Base-by-base conservation (phyloP, 2,329 filamentous ascomycete genomes). In the Lojkania enalia region DNA sequence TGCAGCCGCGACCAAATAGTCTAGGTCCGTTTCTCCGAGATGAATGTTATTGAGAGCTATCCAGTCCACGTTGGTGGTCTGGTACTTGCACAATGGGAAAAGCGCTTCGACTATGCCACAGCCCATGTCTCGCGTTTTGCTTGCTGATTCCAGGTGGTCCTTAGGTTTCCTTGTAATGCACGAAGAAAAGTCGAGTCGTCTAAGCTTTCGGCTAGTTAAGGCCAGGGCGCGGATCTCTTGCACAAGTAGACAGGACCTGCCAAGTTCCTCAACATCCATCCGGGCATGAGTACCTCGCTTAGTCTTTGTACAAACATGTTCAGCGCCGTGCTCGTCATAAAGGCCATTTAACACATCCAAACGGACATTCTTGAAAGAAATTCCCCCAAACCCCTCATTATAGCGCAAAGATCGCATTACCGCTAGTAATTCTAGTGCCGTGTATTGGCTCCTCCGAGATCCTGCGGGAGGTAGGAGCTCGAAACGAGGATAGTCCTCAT, bases 51-150 rank as follows among this genome's bases (percentile, higher is more conserved):
- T 87, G 46, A 88, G 68, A 16, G 81, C 76, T 41, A 88, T 79
- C 85, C 85, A 88, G 61, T 86, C 83, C 14, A 88, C 81, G 55
- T 83, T 85, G 0, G 85, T 88, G 18, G 83, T 75, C 55, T 85
- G 80, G 49, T 81, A 78, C 51, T 82, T 82, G 66, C 83, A 87
- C 4, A 88, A 71, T 1, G 85, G 83, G 54, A 86, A 83, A 4
- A 88, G 72, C 2, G 84, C 85, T 61, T 86, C 84, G 14, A 85
- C 81, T 37, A 88, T 83, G 30, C 83, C 85, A 59, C 84, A 87
- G 1, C 85, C 85, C 4, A 80, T 76, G 58, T 86, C 83, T 53
- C 78, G 77, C 13, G 75, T 74, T 42, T 76, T 77, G 16, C 68
- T 64, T 13, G 51, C 42, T 7, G 72, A 67, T 29, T 73, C 71